These are phyloP conservation scores for Exserohilum rostratum DNA, from an alignment of 2,329 filamentous ascomycete genomes.

Conservation along the genomic window DNA sequence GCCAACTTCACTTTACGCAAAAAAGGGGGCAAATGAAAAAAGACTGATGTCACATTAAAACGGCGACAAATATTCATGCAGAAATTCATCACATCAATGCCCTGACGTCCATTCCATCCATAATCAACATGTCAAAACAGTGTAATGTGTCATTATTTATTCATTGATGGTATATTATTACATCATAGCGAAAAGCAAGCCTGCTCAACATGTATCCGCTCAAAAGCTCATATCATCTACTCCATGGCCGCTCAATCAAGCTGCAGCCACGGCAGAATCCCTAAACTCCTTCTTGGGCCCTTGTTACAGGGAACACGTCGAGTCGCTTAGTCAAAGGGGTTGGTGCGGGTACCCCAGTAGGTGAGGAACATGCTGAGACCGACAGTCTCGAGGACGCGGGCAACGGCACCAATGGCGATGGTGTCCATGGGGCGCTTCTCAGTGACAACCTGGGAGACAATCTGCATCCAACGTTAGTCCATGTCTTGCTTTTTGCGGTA, in stretches of 20 bases:
- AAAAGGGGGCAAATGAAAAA: too few relatives aligned
- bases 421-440: conserved; percentile 94
- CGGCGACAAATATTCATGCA: too few relatives aligned
- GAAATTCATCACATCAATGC: too few relatives aligned
- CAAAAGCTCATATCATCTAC: conserved; percentile 29
- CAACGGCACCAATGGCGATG: conserved; percentile 80
- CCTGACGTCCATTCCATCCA: too few relatives aligned
- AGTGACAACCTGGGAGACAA: conserved; percentile 82
- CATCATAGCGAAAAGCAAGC: conserved; percentile 33
- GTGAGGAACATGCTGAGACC: conserved; percentile 91
- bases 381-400: conserved; percentile 90
- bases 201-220: conserved; percentile 24
- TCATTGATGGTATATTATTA: conserved; percentile 36
- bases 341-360: conserved; percentile 96
- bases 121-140: background rate
- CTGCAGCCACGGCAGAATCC: conserved; percentile 29
- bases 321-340: conserved; percentile 77
- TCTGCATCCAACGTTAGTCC: conserved; percentile 58
- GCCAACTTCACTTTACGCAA: too few relatives aligned
- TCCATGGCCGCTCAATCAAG: conserved; percentile 33
- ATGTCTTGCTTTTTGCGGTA: background rate
- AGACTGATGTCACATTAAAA: too few relatives aligned
- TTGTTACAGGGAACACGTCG: conserved; percentile 4
- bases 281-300: conserved; percentile 23
- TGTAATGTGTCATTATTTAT: conserved; percentile 15